These are phyloP conservation scores for Pseudonectria buxi DNA, from an alignment of 2,329 filamentous ascomycete species.

Conservation along the genomic window DNA sequence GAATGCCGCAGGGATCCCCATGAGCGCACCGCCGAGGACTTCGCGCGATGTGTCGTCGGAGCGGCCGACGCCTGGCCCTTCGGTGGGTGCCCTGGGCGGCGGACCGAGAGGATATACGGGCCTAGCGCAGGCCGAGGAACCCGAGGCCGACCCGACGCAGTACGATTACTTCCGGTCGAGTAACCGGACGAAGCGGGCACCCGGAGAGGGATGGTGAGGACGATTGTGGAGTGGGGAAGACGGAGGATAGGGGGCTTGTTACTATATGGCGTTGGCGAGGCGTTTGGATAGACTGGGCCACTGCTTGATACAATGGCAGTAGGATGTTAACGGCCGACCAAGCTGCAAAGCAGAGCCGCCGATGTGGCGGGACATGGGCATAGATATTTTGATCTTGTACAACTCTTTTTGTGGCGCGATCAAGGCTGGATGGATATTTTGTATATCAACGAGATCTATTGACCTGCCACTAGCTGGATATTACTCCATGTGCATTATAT, in stretches of 20 bases:
- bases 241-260: conserved; percentile 1
- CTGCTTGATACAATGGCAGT: not conserved
- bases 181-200: conserved; percentile 19
- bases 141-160: conserved; percentile 37
- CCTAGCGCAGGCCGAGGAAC: conserved; percentile 45
- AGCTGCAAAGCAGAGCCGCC: no score
- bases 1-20: conserved; percentile 46
- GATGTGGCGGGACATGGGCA: conserved; percentile 1
- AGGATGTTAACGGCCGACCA: not conserved
- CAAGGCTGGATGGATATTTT: no score
- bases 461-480: no score
- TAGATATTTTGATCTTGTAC: conserved; percentile 5
- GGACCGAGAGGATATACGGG: conserved; percentile 54
- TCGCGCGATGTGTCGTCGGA: conserved; percentile 18
- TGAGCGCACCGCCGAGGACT: conserved; percentile 27
- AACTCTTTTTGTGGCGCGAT: no score
- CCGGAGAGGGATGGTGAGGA: conserved; percentile 35
- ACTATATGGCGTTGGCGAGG: conserved; percentile 14
- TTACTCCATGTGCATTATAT: no score
- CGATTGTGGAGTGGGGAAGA: not conserved
- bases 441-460: no score
- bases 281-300: conserved; percentile 24
- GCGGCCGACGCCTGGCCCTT: conserved; percentile 31
- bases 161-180: conserved; percentile 52
- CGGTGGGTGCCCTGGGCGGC: conserved; percentile 47